Conservation (phyloP, 305 asterid genomes). For the Fraxinus greggii region DNA sequence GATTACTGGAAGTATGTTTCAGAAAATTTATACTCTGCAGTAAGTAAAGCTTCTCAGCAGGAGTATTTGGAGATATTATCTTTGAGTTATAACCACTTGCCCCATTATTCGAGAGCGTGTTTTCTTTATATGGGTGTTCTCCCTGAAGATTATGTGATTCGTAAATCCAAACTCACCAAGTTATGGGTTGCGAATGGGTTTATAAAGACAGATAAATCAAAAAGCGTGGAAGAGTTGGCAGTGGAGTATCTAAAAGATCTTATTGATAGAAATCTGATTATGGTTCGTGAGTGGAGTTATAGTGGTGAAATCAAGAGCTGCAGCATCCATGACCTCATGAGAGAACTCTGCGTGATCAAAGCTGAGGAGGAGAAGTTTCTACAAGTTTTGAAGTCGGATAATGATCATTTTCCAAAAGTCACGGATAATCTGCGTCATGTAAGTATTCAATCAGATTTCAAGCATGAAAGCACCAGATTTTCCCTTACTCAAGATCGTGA, state of each 20-base stretch:
- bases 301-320: constrained; percentile 15
- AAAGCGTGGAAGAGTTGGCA: constrained; percentile 5
- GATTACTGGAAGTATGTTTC: not conserved
- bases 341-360: constrained; percentile 29
- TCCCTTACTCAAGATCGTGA: not conserved
- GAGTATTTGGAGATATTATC: constrained; percentile 23
- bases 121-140: constrained; percentile 43
- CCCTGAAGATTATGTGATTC: constrained; percentile 33
- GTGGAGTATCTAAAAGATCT: constrained; percentile 8
- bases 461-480: not conserved
- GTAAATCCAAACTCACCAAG: constrained; percentile 18
- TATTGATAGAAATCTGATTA: not conserved
- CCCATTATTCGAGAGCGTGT: constrained; percentile 26
- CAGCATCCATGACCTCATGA: constrained; percentile 34
- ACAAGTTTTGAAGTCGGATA: no score
- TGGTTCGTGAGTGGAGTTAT: not conserved
- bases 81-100: constrained; percentile 35
- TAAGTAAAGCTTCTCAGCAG: not conserved
- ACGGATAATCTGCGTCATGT: not conserved
- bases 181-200: constrained; percentile 42
- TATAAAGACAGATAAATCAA: not conserved
- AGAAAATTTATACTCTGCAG: not conserved
- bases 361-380: constrained; percentile 26
- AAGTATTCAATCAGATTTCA: not conserved
- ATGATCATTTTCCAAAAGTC: not conserved